These are phyloP conservation scores for Sporothrix curviconia DNA, from an alignment of 2,329 filamentous ascomycete genomes.

Conservation along the genomic window DNA sequence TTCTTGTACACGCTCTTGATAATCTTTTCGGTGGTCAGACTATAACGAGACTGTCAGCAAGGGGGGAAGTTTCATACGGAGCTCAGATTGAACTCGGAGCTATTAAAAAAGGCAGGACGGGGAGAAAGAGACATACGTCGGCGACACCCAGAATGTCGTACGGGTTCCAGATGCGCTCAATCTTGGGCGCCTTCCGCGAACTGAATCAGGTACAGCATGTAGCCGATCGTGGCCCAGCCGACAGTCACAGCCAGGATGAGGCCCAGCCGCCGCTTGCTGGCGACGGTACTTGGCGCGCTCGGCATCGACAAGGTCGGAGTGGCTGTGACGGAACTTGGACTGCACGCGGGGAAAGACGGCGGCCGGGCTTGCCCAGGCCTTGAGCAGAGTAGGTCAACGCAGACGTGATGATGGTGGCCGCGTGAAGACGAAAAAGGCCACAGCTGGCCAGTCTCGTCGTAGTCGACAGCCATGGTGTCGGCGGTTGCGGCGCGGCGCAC, in stretches of 20 bases:
- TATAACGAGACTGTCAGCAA: slow-evolving; percentile 29
- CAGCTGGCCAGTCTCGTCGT: slow-evolving; percentile 97
- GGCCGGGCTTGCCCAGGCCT: slow-evolving; percentile 68
- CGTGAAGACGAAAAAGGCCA: slow-evolving; percentile 99
- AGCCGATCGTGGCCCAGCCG: slow-evolving; percentile 78
- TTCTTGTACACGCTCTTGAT: slow-evolving; percentile 90
- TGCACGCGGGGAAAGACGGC: slow-evolving; percentile 76
- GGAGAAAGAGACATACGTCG: slow-evolving; percentile 44
- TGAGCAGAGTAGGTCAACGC: slow-evolving; percentile 83
- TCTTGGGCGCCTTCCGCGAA: slow-evolving; percentile 60
- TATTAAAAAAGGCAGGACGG: not conserved
- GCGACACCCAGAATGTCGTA: slow-evolving; percentile 89
- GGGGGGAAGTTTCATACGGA: too few relatives aligned
- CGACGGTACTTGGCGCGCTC: slow-evolving; percentile 83
- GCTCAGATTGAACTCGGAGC: too few relatives aligned
- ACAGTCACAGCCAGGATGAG: slow-evolving; percentile 66
- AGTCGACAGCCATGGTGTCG: slow-evolving; percentile 75
- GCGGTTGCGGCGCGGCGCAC: not conserved
- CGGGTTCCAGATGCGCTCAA: slow-evolving; percentile 85
- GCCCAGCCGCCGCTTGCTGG: slow-evolving; percentile 82
- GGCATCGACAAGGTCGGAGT: slow-evolving; percentile 75
- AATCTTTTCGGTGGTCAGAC: slow-evolving; percentile 76
- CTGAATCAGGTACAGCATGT: slow-evolving; percentile 86
- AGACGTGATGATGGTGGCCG: slow-evolving; percentile 75
- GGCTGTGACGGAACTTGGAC: slow-evolving; percentile 70